Evolutionary conservation across 345 rosid species (phyloP), one percentile per base, ranked within the genome.

Genomic region (Rhizophora apiculata): DNA sequence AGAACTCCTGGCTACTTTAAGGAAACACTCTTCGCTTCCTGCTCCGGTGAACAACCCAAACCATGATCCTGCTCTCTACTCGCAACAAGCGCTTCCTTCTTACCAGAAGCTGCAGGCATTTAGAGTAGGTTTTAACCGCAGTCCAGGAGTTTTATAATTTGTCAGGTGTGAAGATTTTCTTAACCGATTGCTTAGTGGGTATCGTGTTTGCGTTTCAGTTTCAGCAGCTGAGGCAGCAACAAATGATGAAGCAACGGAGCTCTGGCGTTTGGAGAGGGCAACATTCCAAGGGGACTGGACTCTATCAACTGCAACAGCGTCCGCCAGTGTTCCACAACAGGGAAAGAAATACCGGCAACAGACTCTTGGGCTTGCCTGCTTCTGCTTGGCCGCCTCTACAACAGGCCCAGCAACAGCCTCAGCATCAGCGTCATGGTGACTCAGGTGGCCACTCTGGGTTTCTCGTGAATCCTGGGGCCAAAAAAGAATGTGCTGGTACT

Each of bases 401-500:
- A 36, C 87, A 77, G 1, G 57, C 71, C 6, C 62, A 60, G 26
- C 82, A 65, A 3, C 85, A 36, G 11, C 37, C 31, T 29, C 31
- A 29, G 36, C 32, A 31, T 31, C 85, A 63, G 6, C 11, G 31
- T 20, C 76, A 72, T 64, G 69, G 60, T 39, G 83, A 85, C 56
- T 76, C 88, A 3, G 83, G 78, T 43, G 84, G 83, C 94, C 76
- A 84, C 32, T 83, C 91, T 57, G 87, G 85, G 18, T 80, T 86
- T 49, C 84, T 86, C 7, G 87, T 87, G 15, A 64, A 81, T 21
- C 73, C 78, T 2, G 52, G 82, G 19, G 80, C 61, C 0, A 88
- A 87, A 80, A 78, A 79, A 27, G 88, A 82, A 65, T 86, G 83
- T 57, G 76, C 93, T 6, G 99, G 97, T 6, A 94, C 99, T 5